These are phyloP conservation scores for Moringa oleifera DNA, from an alignment of 345 rosid species.

Conservation along the genomic window DNA sequence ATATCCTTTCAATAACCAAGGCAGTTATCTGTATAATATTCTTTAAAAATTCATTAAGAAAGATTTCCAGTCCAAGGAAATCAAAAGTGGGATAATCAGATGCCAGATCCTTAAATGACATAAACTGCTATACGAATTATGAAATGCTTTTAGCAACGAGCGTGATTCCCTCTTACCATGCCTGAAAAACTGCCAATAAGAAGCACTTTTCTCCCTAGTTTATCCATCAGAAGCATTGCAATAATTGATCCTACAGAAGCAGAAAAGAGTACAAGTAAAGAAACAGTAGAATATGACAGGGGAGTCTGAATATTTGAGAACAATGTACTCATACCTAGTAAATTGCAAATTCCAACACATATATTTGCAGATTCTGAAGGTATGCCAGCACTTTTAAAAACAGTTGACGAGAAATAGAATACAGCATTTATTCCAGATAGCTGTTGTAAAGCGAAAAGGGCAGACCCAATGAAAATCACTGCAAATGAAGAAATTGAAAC, in stretches of 20 bases:
- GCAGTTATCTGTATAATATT: neutral
- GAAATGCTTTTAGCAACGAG: neutral
- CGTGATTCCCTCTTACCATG: slow-evolving; percentile 45
- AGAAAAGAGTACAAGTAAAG: slow-evolving; percentile 16
- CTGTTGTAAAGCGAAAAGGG: slow-evolving; percentile 96
- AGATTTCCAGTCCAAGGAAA: too few relatives aligned
- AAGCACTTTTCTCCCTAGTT: slow-evolving; percentile 80
- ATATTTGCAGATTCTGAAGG: slow-evolving; percentile 84
- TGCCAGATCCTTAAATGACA: neutral
- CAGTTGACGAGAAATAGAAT: slow-evolving; percentile 92
- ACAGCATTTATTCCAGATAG: slow-evolving; percentile 95
- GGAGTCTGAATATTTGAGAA: slow-evolving; percentile 7
- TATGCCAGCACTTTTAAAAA: slow-evolving; percentile 83
- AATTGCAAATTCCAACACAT: slow-evolving; percentile 76
- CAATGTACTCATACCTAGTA: slow-evolving; percentile 47
- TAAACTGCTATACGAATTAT: neutral
- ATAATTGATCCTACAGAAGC: slow-evolving; percentile 53
- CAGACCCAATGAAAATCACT: slow-evolving; percentile 93
- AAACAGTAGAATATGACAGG: slow-evolving; percentile 12
- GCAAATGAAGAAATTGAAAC: slow-evolving; percentile 49
- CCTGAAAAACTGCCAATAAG: slow-evolving; percentile 90
- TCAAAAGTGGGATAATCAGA: neutral
- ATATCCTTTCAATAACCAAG: neutral
- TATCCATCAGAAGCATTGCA: slow-evolving; percentile 89
- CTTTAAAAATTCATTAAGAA: too few relatives aligned